Conservation (phyloP, 371 early-diverging fungal genomes). For the Saksenaea vasiformis region DNA sequence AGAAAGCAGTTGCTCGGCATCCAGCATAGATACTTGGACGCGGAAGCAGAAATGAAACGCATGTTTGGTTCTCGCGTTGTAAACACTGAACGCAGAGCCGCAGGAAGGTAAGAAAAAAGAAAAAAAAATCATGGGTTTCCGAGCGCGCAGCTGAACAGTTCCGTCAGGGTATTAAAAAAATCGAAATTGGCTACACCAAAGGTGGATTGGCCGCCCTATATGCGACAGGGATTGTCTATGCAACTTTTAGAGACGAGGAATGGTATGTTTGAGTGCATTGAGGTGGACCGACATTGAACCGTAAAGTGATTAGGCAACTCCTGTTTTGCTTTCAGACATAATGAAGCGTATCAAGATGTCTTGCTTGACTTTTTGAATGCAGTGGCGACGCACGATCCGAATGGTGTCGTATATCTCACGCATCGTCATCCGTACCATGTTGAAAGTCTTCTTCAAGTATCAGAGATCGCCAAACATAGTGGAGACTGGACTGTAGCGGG, state of each 20-base stretch:
- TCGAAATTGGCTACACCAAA: constrained; percentile 73
- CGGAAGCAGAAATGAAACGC: constrained; percentile 86
- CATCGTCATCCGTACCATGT: constrained; percentile 85
- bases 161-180: constrained; percentile 44
- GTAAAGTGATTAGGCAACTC: constrained; percentile 29
- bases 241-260: constrained; percentile 57
- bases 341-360: constrained; percentile 68
- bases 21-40: constrained; percentile 73
- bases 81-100: constrained; percentile 53
- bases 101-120: constrained; percentile 28
- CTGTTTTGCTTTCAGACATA: constrained; percentile 70
- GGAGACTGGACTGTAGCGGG: constrained; percentile 77
- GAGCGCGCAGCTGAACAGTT: neutral
- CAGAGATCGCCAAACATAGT: constrained; percentile 82
- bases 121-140: too few species aligned
- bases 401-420: constrained; percentile 68
- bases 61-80: constrained; percentile 88
- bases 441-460: constrained; percentile 80
- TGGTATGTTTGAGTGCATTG: constrained; percentile 23
- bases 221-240: constrained; percentile 74
- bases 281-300: neutral
- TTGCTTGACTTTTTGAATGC: constrained; percentile 75
- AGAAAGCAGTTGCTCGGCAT: constrained; percentile 57
- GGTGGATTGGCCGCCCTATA: constrained; percentile 78
- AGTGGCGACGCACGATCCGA: constrained; percentile 77